A percentile compares a stretch with the other conserved stretches of the same genome.
Evolutionary conservation across 495 filamentous ascomycete species (phyloP).

Genomic region (Annulohypoxylon nitens): DNA sequence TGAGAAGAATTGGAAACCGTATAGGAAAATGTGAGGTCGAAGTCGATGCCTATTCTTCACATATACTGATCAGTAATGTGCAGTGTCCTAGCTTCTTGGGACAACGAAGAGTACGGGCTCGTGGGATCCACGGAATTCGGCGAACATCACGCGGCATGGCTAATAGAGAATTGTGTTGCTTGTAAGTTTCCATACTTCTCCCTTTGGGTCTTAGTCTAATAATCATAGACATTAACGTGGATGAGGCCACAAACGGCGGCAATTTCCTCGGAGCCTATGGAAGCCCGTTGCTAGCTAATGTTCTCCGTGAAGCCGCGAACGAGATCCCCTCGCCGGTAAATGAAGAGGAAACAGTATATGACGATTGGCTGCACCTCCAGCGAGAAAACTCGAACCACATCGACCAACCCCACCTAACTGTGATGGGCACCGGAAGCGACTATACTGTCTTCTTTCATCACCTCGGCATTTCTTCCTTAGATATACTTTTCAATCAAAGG

Average conservation of each 20-base stretch:
- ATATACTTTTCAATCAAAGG: conserved; percentile 70
- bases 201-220: neutral
- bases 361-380: conserved; percentile 64
- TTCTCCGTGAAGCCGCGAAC: conserved; percentile 15
- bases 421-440: conserved; percentile 79
- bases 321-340: conserved; percentile 29
- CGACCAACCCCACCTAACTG: conserved; percentile 67
- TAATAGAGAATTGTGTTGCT: conserved; percentile 75
- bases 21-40: conserved; percentile 71
- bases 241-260: conserved; percentile 30
- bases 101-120: conserved; percentile 87
- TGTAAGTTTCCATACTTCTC: conserved; percentile 49
- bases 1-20: conserved; percentile 80
- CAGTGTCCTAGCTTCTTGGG: conserved; percentile 83
- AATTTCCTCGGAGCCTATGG: conserved; percentile 32
- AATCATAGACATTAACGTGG: conserved; percentile 34
- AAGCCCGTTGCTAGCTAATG: conserved; percentile 28
- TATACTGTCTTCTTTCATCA: conserved; percentile 83
- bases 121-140: conserved; percentile 89
- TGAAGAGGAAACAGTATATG: conserved; percentile 62
- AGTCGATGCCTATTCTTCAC: neutral
- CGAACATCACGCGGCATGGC: conserved; percentile 83
- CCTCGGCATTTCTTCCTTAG: conserved; percentile 32
- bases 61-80: conserved; percentile 1
- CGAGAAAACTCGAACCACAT: conserved; percentile 4